These are phyloP conservation scores for Knufia petricola DNA, from an alignment of 2,329 filamentous ascomycete species.

Conservation along the genomic window DNA sequence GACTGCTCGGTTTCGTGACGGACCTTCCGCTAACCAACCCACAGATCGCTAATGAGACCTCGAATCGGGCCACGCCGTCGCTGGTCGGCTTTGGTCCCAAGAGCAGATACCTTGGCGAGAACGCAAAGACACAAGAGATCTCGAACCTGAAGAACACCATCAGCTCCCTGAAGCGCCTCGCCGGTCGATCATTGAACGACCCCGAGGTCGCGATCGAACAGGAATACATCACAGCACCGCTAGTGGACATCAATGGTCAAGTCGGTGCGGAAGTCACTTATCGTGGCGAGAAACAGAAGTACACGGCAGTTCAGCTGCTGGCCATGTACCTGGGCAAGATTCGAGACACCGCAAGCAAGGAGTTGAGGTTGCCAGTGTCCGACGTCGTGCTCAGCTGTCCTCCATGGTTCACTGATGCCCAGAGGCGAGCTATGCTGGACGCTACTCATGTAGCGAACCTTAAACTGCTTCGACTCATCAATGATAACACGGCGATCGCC, in stretches of 20 bases:
- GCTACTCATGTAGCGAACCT: conserved; percentile 88
- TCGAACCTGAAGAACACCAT: conserved; percentile 99
- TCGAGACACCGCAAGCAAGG: conserved; percentile 73
- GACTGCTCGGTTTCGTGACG: conserved; percentile 4
- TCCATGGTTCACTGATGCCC: conserved; percentile 91
- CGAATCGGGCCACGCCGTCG: conserved; percentile 94
- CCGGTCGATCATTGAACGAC: conserved; percentile 75
- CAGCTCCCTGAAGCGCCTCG: conserved; percentile 80
- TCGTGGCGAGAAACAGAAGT: conserved; percentile 87
- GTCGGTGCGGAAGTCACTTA: conserved; percentile 91
- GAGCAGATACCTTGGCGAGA: conserved; percentile 85
- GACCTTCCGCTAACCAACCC: conserved; percentile 15
- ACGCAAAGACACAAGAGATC: conserved; percentile 97
- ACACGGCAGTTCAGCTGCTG: conserved; percentile 85
- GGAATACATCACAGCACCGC: conserved; percentile 73
- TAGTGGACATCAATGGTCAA: conserved; percentile 86
- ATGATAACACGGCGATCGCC: conserved; percentile 93
- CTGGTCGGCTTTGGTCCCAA: conserved; percentile 93
- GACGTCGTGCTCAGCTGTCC: conserved; percentile 92
- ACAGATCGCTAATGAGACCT: conserved; percentile 97
- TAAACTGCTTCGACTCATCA: conserved; percentile 88
- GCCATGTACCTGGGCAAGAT: conserved; percentile 96
- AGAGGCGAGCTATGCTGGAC: conserved; percentile 81
- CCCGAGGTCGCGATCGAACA: conserved; percentile 91
- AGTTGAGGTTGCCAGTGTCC: conserved; percentile 82